phyloP scores from a whole-genome alignment of 2,329 filamentous ascomycete species.

The Pseudogymnoascus sp. region DNA sequence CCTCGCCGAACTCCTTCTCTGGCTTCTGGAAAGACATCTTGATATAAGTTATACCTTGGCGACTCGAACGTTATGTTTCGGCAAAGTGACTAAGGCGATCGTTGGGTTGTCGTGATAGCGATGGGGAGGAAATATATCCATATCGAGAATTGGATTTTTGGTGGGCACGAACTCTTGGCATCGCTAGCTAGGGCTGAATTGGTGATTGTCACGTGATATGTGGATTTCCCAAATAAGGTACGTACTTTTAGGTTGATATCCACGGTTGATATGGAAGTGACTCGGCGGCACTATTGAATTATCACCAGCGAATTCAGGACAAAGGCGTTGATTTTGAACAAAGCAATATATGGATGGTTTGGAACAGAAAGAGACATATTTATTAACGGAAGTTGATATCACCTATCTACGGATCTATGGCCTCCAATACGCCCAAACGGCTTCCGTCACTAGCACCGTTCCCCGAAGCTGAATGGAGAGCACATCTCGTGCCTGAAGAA shows the following conservation, averaged over 20 bases:
- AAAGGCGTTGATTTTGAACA: neutral
- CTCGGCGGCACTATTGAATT: neutral
- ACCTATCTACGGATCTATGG: constrained; percentile 27
- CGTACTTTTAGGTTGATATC: constrained; percentile 1
- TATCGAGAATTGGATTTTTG: constrained; percentile 3
- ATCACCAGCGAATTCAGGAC: neutral
- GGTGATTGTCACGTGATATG: neutral
- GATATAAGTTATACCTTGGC: constrained; percentile 52
- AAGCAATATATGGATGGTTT: neutral
- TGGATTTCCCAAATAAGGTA: neutral
- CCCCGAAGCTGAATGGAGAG: constrained; percentile 60
- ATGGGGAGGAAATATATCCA: neutral
- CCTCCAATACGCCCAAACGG: constrained; percentile 24
- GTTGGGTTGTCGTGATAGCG: constrained; percentile 23
- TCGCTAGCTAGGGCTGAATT: constrained; percentile 3
- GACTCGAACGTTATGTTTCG: constrained; percentile 72
- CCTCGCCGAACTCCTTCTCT: constrained; percentile 87
- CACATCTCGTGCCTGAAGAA: constrained; percentile 58
- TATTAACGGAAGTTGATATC: neutral
- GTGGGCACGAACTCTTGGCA: constrained; percentile 11
- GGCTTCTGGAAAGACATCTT: constrained; percentile 92
- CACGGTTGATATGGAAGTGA: neutral
- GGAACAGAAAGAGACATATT: neutral
- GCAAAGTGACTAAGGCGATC: constrained; percentile 69
- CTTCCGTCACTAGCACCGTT: constrained; percentile 73